A percentile compares a stretch with the other conserved stretches of the same genome.
phyloP scores from a whole-genome alignment of 352 stramenopile genomes.

The Pythium biforme region DNA sequence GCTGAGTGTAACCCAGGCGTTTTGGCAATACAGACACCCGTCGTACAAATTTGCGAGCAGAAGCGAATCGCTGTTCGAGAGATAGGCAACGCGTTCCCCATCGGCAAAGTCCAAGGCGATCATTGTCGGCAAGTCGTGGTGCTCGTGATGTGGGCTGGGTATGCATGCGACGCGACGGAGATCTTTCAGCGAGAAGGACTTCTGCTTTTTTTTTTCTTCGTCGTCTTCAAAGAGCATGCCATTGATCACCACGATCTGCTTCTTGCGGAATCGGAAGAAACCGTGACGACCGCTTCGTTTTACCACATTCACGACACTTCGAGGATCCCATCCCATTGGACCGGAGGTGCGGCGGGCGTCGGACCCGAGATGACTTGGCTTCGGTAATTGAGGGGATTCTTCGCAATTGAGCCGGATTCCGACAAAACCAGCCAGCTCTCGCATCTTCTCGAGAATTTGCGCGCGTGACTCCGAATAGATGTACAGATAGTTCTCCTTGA shows the following conservation, averaged over 20 bases:
- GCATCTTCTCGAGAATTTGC: slow-evolving; percentile 65
- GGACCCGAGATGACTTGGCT: slow-evolving; percentile 25
- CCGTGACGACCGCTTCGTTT: slow-evolving; percentile 57
- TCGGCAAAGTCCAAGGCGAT: slow-evolving; percentile 71
- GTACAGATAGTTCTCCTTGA: slow-evolving; percentile 69
- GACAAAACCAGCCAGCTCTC: slow-evolving; percentile 59
- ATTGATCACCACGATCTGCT: slow-evolving; percentile 43
- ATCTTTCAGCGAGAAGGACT: slow-evolving; percentile 54
- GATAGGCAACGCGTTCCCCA: slow-evolving; percentile 58
- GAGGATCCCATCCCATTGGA: slow-evolving; percentile 33
- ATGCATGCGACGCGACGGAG: slow-evolving; percentile 53
- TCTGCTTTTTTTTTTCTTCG: slow-evolving; percentile 29
- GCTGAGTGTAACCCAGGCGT: slow-evolving; percentile 57
- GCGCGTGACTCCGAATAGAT: slow-evolving; percentile 65
- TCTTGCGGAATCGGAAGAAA: slow-evolving; percentile 55
- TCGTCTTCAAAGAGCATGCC: slow-evolving; percentile 22
- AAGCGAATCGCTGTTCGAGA: slow-evolving; percentile 49
- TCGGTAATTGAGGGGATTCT: slow-evolving; percentile 46
- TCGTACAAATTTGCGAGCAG: slow-evolving; percentile 72
- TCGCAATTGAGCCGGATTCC: slow-evolving; percentile 49
- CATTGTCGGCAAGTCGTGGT: slow-evolving; percentile 24
- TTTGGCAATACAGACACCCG: slow-evolving; percentile 60
- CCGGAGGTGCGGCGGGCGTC: not conserved
- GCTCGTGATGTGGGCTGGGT: slow-evolving; percentile 10
- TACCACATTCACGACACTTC: slow-evolving; percentile 51